A percentile compares a stretch with the other conserved stretches of the same genome.
These are phyloP conservation scores for Solanum chacoense DNA, from an alignment of 305 asterid genomes.

Conservation along the genomic window DNA sequence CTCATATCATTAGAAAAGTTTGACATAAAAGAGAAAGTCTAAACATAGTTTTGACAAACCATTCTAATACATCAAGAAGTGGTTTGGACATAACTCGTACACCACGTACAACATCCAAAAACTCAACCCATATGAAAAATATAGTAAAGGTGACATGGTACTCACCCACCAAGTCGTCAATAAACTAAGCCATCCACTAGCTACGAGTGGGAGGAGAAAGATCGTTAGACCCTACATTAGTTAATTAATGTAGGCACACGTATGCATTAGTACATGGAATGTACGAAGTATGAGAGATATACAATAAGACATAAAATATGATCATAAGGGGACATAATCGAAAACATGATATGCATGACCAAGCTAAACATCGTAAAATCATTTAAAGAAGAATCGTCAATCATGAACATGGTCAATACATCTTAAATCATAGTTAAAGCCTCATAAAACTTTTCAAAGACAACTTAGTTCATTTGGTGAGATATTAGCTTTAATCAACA, in stretches of 20 bases:
- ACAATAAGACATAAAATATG: too few species aligned
- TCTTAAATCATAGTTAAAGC: background rate
- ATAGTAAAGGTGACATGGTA: too few species aligned
- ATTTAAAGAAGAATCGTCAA: background rate
- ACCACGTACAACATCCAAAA: too few species aligned
- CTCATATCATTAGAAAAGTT: too few species aligned
- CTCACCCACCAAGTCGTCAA: background rate
- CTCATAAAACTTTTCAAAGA: background rate
- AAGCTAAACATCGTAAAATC: background rate
- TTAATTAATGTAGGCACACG: background rate
- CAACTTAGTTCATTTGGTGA: background rate
- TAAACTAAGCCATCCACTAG: background rate
- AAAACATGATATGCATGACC: background rate
- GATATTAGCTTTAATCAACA: background rate
- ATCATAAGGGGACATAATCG: background rate
- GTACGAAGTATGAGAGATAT: background rate
- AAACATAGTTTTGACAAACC: too few species aligned
- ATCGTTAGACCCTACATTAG: background rate
- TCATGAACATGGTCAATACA: background rate
- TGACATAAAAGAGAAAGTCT: too few species aligned
- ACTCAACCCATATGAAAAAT: too few species aligned
- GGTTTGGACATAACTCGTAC: too few species aligned
- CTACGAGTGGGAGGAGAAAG: background rate
- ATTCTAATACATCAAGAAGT: too few species aligned
- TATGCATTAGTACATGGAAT: background rate